Conservation (phyloP, 2,329 filamentous ascomycete species). For the Macrophomina tecta region DNA sequence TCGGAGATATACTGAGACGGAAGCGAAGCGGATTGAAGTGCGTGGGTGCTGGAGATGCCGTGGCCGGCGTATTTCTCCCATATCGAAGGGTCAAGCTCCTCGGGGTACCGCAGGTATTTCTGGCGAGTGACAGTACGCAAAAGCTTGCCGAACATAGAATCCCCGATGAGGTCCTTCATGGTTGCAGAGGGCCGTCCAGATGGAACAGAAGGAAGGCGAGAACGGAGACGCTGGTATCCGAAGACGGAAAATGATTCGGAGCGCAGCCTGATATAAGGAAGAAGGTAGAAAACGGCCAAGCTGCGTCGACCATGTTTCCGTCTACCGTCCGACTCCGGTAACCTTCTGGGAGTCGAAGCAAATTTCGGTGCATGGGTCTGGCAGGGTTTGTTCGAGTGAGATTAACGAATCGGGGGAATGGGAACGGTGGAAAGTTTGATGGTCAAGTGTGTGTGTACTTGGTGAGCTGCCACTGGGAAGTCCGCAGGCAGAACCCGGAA, state of each 20-base stretch:
- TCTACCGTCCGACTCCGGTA: background rate
- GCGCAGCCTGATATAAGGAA: background rate
- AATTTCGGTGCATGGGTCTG: background rate
- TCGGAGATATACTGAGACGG: background rate
- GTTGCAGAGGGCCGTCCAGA: background rate
- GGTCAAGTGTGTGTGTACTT: background rate
- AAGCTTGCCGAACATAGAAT: constrained; percentile 49
- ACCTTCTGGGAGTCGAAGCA: background rate
- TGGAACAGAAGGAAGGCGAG: background rate
- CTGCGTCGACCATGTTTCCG: too few relatives aligned
- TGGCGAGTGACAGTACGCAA: constrained; percentile 48
- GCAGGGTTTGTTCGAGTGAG: background rate
- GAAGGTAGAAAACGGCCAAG: background rate
- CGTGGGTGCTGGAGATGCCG: constrained; percentile 57
- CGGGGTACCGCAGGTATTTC: constrained; percentile 50
- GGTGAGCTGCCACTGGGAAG: too few relatives aligned
- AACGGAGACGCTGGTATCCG: background rate
- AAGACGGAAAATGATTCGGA: too few relatives aligned
- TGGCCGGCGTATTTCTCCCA: constrained; percentile 57
- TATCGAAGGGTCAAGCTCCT: constrained; percentile 55
- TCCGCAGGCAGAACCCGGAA: too few relatives aligned
- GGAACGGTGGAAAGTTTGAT: background rate
- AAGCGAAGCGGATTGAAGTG: background rate
- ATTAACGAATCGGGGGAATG: too few relatives aligned
- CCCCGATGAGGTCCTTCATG: constrained; percentile 48